Conservation (phyloP, 1,139 yeast species). For the Candida dubliniensis region DNA sequence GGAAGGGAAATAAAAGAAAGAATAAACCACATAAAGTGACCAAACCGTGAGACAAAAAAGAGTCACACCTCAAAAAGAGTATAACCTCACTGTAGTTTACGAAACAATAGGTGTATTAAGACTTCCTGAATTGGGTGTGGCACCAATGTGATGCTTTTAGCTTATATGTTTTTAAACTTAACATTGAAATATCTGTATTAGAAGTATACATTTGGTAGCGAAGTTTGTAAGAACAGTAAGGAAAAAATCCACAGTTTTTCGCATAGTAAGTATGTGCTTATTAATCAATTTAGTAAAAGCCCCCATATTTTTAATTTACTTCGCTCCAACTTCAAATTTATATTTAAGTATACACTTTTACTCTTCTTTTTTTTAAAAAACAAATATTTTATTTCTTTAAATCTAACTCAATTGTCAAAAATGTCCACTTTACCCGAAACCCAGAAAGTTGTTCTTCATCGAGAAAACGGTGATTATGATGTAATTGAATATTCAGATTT, state of each 20-base stretch:
- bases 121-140: neutral
- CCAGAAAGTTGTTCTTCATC: conserved; percentile 59
- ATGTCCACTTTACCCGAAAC: conserved; percentile 47
- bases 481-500: conserved; percentile 46
- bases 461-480: conserved; percentile 51
- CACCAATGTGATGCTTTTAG: neutral
- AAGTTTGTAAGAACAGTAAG: too few species aligned
- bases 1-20: conserved; percentile 1
- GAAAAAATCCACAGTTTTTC: conserved; percentile 1
- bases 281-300: neutral
- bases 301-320: too few species aligned
- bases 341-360: neutral
- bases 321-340: neutral
- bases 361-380: neutral
- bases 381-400: neutral
- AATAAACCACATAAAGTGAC: conserved; percentile 1
- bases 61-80: neutral
- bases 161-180: too few species aligned
- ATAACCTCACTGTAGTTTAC: too few species aligned
- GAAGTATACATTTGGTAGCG: too few species aligned
- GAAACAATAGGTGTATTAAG: too few species aligned
- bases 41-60: neutral
- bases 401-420: neutral
- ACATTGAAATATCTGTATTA: too few species aligned
- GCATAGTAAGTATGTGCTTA: neutral